These are phyloP conservation scores for Fusarium sp. DNA, from an alignment of 2,329 filamentous ascomycete species.

Conservation along the genomic window DNA sequence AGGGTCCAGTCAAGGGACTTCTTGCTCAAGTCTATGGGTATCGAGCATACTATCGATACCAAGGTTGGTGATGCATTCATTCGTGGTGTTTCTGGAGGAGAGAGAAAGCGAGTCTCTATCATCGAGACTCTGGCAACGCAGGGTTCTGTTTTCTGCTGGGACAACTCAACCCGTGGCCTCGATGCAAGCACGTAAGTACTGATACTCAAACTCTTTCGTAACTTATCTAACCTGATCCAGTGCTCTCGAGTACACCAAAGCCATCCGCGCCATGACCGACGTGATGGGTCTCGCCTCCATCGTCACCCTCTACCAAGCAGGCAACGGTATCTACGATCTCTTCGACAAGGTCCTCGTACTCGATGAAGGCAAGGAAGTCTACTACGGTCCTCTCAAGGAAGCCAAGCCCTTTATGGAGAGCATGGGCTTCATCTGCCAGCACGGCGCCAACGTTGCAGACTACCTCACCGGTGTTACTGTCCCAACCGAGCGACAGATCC, in stretches of 20 bases:
- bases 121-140: constrained; percentile 70
- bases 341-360: constrained; percentile 78
- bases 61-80: constrained; percentile 75
- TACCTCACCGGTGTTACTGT: constrained; percentile 74
- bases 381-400: constrained; percentile 68
- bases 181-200: constrained; percentile 67
- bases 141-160: constrained; percentile 72
- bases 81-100: constrained; percentile 74
- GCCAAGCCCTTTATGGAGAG: constrained; percentile 73
- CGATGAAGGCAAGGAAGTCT: constrained; percentile 73
- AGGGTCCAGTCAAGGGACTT: constrained; percentile 62
- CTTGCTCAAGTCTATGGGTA: constrained; percentile 66
- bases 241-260: constrained; percentile 69
- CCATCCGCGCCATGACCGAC: constrained; percentile 72
- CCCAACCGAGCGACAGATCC: constrained; percentile 74
- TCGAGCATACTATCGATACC: constrained; percentile 69
- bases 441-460: constrained; percentile 72
- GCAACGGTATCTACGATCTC: constrained; percentile 74
- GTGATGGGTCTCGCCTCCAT: constrained; percentile 68
- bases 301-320: constrained; percentile 75
- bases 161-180: constrained; percentile 73
- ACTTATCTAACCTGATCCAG: constrained; percentile 35
- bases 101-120: constrained; percentile 76
- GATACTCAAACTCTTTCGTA: fast-evolving
- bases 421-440: constrained; percentile 70